These are phyloP conservation scores for Calonectria ilicicola DNA, from an alignment of 2,329 filamentous ascomycete genomes.

Conservation along the genomic window DNA sequence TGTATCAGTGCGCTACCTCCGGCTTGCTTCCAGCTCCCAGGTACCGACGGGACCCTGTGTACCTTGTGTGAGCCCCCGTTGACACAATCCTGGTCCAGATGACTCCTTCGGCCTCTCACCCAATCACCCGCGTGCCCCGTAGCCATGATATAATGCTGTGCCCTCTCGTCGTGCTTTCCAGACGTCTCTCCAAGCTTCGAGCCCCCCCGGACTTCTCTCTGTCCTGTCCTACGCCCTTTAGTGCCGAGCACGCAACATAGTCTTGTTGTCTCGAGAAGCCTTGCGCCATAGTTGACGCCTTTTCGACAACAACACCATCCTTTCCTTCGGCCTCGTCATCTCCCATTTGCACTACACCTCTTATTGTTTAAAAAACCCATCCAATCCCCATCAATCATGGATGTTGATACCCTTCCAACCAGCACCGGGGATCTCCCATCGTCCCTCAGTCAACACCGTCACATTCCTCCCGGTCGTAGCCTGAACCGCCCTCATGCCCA, in stretches of 20 bases:
- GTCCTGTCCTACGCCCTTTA: conserved; percentile 28
- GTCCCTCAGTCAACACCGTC: conserved; percentile 32
- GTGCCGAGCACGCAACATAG: conserved; percentile 39
- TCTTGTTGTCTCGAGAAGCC: conserved; percentile 4
- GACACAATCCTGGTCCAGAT: conserved; percentile 40
- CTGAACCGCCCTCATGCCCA: conserved; percentile 28
- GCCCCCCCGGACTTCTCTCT: background rate
- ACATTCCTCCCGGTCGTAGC: conserved; percentile 29
- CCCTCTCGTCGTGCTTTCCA: conserved; percentile 35
- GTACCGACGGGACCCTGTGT: conserved; percentile 6
- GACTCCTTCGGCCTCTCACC: conserved; percentile 36
- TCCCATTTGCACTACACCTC: conserved; percentile 12
- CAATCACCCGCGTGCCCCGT: conserved; percentile 29
- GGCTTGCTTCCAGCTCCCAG: background rate
- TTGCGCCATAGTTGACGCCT: conserved; percentile 39
- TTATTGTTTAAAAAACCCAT: background rate
- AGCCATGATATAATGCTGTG: conserved; percentile 36
- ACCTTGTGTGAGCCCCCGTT: background rate
- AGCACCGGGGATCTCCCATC: conserved; percentile 37
- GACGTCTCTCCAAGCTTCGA: conserved; percentile 36
- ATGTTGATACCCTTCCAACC: conserved; percentile 29
- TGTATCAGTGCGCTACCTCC: conserved; percentile 10
- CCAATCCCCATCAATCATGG: conserved; percentile 30
- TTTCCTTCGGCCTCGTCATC: too few species aligned
- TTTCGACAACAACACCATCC: conserved; percentile 30